Evolutionary conservation across 2,329 filamentous ascomycete genomes (phyloP).

Genomic region (Colletotrichum echinochloae): DNA sequence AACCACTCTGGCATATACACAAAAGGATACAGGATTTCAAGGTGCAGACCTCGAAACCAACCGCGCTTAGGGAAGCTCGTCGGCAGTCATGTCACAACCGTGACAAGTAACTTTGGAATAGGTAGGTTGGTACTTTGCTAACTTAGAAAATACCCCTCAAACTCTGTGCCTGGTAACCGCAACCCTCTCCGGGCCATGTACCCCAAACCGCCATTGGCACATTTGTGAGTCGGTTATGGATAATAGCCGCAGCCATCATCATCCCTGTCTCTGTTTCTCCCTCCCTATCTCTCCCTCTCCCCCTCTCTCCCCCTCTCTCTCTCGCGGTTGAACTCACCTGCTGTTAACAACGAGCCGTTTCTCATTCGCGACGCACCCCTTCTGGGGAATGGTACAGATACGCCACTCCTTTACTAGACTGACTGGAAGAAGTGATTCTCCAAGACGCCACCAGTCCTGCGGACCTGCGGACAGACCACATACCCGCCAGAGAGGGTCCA

Average conservation of each 20-base stretch:
- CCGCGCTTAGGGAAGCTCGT: too few species aligned
- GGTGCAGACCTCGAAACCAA: too few species aligned
- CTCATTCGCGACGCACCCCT: conserved; percentile 10
- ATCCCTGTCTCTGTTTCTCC: too few species aligned
- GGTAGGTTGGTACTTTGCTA: too few species aligned
- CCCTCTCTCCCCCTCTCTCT: too few species aligned
- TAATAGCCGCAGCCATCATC: not conserved
- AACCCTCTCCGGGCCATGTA: not conserved
- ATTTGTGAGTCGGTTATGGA: not conserved
- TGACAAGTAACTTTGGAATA: too few species aligned
- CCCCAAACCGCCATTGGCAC: not conserved
- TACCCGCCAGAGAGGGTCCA: conserved; percentile 1
- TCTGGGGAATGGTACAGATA: conserved; percentile 18
- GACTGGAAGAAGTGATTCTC: not conserved
- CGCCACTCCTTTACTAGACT: not conserved
- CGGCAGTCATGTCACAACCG: too few species aligned
- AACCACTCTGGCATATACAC: too few species aligned
- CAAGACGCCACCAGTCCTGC: not conserved
- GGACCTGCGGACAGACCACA: not conserved
- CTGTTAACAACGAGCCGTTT: not conserved
- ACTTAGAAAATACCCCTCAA: too few species aligned
- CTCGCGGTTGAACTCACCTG: not conserved
- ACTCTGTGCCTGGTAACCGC: too few species aligned
- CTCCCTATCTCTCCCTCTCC: too few species aligned
- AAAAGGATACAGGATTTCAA: too few species aligned